Percentiles rank a stretch among this genome's conserved stretches.
These are phyloP conservation scores for Erigeron philadelphicus DNA, from an alignment of 140 eudicot species.

Conservation along the genomic window DNA sequence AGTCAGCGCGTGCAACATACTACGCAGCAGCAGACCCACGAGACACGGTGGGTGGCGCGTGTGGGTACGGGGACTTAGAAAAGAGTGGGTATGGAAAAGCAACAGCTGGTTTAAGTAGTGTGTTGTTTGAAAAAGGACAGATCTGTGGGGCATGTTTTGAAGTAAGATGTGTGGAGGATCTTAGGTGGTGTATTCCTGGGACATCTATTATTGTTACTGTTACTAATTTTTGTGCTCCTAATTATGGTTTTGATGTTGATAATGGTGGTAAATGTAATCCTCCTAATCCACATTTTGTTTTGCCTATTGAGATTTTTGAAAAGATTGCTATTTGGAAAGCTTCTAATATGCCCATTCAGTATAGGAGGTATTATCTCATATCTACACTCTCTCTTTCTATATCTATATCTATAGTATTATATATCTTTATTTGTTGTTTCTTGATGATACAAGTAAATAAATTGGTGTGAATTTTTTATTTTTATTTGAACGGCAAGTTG, in stretches of 20 bases:
- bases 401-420: no score
- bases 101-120: conserved; percentile 72
- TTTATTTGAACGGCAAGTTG: no score
- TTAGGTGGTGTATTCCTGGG: conserved; percentile 86
- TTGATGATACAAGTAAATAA: no score
- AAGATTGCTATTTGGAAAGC: conserved; percentile 97
- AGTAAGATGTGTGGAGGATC: conserved; percentile 77
- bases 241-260: conserved; percentile 66
- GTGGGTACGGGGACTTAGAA: conserved; percentile 80
- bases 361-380: conserved; percentile 45
- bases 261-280: conserved; percentile 81
- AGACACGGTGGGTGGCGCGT: conserved; percentile 86
- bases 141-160: conserved; percentile 92
- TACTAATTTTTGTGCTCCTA: conserved; percentile 89
- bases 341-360: conserved; percentile 85
- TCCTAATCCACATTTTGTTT: conserved; percentile 80
- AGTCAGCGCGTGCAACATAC: conserved; percentile 86
- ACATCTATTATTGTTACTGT: conserved; percentile 89
- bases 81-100: conserved; percentile 76
- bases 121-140: conserved; percentile 71
- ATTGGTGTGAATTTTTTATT: no score
- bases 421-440: no score
- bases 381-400: no score
- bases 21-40: conserved; percentile 81
- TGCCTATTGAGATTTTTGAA: conserved; percentile 88